Conservation (phyloP, 2,329 filamentous ascomycete species). For the Fusarium brevicatenulatum region DNA sequence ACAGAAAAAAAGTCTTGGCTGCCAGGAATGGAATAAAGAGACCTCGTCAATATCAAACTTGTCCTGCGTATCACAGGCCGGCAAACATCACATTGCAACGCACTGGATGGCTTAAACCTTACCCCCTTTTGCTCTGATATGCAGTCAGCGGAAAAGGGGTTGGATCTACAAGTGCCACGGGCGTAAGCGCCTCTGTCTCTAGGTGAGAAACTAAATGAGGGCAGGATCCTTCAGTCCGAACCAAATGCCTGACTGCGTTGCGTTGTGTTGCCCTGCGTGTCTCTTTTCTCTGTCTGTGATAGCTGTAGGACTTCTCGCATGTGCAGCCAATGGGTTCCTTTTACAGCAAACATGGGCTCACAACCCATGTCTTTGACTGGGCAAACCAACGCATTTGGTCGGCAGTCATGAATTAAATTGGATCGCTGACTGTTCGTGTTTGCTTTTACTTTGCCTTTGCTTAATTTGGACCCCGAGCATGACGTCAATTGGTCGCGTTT, state of each 20-base stretch:
- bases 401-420: not conserved
- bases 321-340: slow-evolving; percentile 5
- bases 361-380: slow-evolving; percentile 21
- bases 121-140: slow-evolving; percentile 4
- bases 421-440: not conserved
- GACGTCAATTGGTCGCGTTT: slow-evolving; percentile 24
- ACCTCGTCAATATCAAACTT: slow-evolving; percentile 4
- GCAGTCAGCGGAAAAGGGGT: slow-evolving; percentile 26
- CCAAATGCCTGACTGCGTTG: slow-evolving; percentile 20
- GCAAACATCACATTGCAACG: slow-evolving; percentile 12
- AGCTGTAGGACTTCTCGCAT: slow-evolving; percentile 3
- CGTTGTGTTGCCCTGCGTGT: slow-evolving; percentile 2
- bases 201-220: slow-evolving; percentile 15
- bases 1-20: slow-evolving; percentile 20
- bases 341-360: slow-evolving; percentile 14
- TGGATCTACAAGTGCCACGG: slow-evolving; percentile 9
- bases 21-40: slow-evolving; percentile 27
- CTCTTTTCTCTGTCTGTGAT: slow-evolving; percentile 9
- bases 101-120: slow-evolving; percentile 8
- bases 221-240: slow-evolving; percentile 5
- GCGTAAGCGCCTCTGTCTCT: slow-evolving; percentile 30
- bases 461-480: slow-evolving; percentile 11
- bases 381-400: not conserved
- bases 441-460: not conserved
- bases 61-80: slow-evolving; percentile 25